These are phyloP conservation scores for Alternaria tenuissima DNA, from an alignment of 2,329 filamentous ascomycete species.

Conservation along the genomic window DNA sequence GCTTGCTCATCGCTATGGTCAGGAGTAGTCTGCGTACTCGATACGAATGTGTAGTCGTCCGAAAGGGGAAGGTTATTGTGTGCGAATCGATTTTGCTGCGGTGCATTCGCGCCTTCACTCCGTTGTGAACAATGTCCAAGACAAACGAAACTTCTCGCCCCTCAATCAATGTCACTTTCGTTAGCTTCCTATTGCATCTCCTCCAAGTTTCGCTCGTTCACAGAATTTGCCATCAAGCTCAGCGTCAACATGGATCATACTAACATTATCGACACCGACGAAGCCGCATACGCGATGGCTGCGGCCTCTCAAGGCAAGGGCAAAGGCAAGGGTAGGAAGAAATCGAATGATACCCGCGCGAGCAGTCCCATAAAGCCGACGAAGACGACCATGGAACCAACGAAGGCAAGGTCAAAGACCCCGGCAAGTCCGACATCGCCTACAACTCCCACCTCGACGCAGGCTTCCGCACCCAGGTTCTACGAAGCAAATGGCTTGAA, in stretches of 20 bases:
- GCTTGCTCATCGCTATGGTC: not conserved
- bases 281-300: slow-evolving; percentile 5
- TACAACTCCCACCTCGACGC: not conserved
- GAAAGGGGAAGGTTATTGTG: not conserved
- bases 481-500: slow-evolving; percentile 23
- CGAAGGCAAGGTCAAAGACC: not conserved
- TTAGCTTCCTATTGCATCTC: not conserved
- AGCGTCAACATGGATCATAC: not conserved
- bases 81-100: not conserved
- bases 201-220: not conserved
- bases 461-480: not conserved
- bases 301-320: slow-evolving; percentile 2
- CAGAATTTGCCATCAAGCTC: not conserved
- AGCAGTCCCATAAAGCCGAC: not conserved
- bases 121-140: slow-evolving; percentile 10
- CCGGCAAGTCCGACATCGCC: not conserved
- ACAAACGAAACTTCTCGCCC: not conserved
- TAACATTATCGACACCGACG: slow-evolving; percentile 11
- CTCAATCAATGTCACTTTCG: not conserved
- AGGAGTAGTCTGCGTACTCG: not conserved
- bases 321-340: slow-evolving; percentile 4
- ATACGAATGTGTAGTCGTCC: not conserved
- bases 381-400: not conserved
- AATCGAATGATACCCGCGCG: not conserved
- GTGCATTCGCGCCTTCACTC: not conserved